phyloP scores from a whole-genome alignment of 106 monocot species.

The Dioscorea zingiberensis region DNA sequence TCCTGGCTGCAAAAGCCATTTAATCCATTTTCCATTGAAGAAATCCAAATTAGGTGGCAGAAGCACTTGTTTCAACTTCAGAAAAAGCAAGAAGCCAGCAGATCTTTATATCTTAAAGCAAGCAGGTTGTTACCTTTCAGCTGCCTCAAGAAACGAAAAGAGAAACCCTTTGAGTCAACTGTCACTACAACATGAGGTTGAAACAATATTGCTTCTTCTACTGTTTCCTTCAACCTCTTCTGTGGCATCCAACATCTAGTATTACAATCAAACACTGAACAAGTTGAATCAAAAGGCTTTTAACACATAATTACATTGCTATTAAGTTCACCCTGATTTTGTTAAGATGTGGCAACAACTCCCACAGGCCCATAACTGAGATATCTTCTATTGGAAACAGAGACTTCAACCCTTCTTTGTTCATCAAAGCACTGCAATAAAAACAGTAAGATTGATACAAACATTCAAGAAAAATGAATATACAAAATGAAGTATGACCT shows the following conservation, averaged over 20 bases:
- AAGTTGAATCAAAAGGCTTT: background rate
- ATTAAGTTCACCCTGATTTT: constrained; percentile 55
- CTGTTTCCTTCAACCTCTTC: constrained; percentile 55
- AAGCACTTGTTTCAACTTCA: background rate
- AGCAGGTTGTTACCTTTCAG: constrained; percentile 44
- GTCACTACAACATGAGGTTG: constrained; percentile 91
- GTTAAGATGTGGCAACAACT: constrained; percentile 74
- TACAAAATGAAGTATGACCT: no score
- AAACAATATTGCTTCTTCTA: constrained; percentile 49
- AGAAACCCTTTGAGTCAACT: constrained; percentile 91
- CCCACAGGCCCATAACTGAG: constrained; percentile 93
- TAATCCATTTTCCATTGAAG: background rate
- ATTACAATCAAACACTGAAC: constrained; percentile 7
- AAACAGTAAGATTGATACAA: background rate
- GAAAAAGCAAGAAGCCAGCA: background rate
- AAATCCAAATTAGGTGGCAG: background rate
- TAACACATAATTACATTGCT: constrained; percentile 9
- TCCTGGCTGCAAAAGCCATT: constrained; percentile 50
- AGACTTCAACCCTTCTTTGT: constrained; percentile 60
- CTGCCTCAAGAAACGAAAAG: constrained; percentile 72
- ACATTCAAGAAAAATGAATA: no score
- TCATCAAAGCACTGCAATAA: constrained; percentile 56
- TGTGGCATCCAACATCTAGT: constrained; percentile 20
- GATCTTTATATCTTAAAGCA: background rate
- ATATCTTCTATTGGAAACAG: constrained; percentile 96